These are phyloP conservation scores for Leccinum subrobustum DNA, from an alignment of 1,284 basidiomycete species.

Conservation along the genomic window DNA sequence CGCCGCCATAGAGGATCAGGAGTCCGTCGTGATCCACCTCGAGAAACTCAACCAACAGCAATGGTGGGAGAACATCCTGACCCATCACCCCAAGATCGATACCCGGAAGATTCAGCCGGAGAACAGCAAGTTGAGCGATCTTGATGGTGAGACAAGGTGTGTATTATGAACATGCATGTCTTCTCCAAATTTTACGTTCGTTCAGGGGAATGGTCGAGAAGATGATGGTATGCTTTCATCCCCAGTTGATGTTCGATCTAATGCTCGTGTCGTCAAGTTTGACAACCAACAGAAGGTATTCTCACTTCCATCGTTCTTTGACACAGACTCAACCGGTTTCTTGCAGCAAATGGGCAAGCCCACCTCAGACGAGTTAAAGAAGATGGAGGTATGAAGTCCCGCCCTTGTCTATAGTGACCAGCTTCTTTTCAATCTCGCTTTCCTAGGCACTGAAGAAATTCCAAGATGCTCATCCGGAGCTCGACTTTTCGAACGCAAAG, in stretches of 20 bases:
- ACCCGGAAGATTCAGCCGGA: conserved; percentile 95
- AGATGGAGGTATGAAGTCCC: conserved; percentile 64
- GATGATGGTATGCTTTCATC: conserved; percentile 92
- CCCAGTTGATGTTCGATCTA: conserved; percentile 13
- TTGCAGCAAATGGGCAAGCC: conserved; percentile 92
- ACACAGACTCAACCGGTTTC: not conserved
- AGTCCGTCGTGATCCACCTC: conserved; percentile 73
- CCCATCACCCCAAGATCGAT: conserved; percentile 95
- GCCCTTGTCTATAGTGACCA: not conserved
- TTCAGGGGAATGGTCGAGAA: conserved; percentile 96
- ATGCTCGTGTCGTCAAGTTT: conserved; percentile 54
- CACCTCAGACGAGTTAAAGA: conserved; percentile 88
- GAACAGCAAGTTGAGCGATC: conserved; percentile 94
- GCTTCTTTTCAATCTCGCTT: conserved; percentile 4
- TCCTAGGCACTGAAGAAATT: conserved; percentile 83
- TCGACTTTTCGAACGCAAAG: conserved; percentile 93
- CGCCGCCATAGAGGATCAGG: conserved; percentile 68
- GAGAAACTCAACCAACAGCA: conserved; percentile 86
- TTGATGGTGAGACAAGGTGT: conserved; percentile 90
- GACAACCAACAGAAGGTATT: conserved; percentile 95
- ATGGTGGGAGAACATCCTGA: conserved; percentile 98
- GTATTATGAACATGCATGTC: conserved; percentile 10
- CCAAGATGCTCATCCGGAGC: conserved; percentile 86
- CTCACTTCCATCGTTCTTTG: not conserved
- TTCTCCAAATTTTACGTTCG: conserved; percentile 7